Evolutionary conservation across 2,329 filamentous ascomycete species (phyloP).

Genomic region (Ophiostoma australiae): DNA sequence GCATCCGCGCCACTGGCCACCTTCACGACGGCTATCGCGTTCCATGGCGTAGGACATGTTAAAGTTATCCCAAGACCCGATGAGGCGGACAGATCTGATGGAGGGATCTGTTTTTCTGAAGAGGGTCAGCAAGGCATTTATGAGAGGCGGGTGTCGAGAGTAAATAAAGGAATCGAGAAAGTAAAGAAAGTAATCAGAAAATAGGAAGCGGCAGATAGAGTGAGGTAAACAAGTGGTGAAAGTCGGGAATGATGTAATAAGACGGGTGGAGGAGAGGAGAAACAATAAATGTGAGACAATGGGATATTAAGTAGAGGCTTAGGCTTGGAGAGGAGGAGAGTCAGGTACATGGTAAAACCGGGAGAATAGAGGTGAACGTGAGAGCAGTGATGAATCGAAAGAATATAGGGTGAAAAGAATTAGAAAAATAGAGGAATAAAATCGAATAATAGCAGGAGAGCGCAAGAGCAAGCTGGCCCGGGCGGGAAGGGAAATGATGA

Average conservation of each 20-base stretch:
- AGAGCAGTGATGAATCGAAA: background rate
- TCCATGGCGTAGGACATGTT: conserved; percentile 72
- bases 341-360: background rate
- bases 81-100: conserved; percentile 66
- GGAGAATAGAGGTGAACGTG: background rate
- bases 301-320: background rate
- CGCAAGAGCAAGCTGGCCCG: conserved; percentile 5
- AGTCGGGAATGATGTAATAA: conserved; percentile 12
- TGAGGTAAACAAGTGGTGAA: conserved; percentile 5
- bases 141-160: background rate
- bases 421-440: background rate
- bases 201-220: background rate
- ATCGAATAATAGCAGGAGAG: background rate
- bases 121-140: conserved; percentile 18
- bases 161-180: conserved; percentile 10
- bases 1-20: conserved; percentile 78
- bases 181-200: background rate
- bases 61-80: conserved; percentile 97
- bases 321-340: background rate
- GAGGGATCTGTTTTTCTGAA: conserved; percentile 55
- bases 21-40: conserved; percentile 68
- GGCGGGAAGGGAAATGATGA: conserved; percentile 21
- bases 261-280: conserved; percentile 10
- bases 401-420: background rate
- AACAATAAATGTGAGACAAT: conserved; percentile 15